A percentile compares a stretch with the other conserved stretches of the same genome.
Conservation (phyloP, 208 protist genomes). For the Phytomonas francai region DNA sequence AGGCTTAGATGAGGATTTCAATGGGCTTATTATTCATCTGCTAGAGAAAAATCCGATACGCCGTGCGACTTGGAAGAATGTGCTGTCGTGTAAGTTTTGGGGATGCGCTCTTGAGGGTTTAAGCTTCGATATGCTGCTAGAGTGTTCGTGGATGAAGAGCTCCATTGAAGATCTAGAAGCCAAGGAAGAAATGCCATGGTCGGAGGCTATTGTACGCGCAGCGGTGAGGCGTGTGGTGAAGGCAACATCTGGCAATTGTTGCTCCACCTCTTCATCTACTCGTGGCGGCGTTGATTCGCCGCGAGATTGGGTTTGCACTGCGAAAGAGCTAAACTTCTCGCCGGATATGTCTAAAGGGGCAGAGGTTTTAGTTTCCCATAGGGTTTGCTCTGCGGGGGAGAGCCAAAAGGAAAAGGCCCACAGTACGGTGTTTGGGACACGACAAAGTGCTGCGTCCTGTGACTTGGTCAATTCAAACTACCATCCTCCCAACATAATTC, state of each 20-base stretch:
- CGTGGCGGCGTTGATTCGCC: background rate
- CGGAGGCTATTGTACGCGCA: slow-evolving; percentile 18
- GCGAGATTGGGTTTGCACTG: background rate
- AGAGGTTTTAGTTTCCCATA: background rate
- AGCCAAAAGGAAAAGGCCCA: background rate
- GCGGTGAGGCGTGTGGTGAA: slow-evolving; percentile 26
- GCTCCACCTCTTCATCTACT: background rate
- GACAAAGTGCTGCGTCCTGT: background rate
- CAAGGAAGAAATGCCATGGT: slow-evolving; percentile 13
- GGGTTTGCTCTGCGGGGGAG: background rate
- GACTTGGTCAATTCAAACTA: background rate
- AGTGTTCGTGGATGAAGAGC: background rate
- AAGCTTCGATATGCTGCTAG: background rate
- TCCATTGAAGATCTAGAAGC: background rate
- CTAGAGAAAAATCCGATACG: slow-evolving; percentile 79
- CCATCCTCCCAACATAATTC: background rate
- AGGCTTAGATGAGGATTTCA: slow-evolving; percentile 42
- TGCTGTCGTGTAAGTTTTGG: slow-evolving; percentile 78
- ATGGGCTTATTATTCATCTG: slow-evolving; percentile 50
- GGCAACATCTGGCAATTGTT: slow-evolving; percentile 13
- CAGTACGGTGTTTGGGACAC: background rate
- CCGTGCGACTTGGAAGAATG: slow-evolving; percentile 71
- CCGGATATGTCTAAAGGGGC: background rate
- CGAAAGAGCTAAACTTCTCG: background rate
- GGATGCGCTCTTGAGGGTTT: slow-evolving; percentile 26